These are phyloP conservation scores for Solanum virginianum DNA, from an alignment of 257 asterid genomes.

Conservation along the genomic window DNA sequence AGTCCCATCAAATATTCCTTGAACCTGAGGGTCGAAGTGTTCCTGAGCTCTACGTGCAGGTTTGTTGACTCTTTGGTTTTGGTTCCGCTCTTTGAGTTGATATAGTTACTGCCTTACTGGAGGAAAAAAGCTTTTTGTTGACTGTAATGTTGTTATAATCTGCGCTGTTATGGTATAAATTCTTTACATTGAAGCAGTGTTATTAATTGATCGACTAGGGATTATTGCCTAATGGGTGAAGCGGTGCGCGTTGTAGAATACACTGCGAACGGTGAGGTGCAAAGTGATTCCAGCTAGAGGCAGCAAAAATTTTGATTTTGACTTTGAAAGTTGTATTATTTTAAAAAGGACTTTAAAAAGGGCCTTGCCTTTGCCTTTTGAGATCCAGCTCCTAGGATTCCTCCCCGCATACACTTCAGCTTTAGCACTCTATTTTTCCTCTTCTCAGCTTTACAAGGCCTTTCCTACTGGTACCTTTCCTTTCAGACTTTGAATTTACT, in stretches of 20 bases:
- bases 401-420: neutral
- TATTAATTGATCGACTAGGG: neutral
- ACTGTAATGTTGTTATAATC: neutral
- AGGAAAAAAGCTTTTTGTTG: neutral
- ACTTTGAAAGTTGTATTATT: neutral
- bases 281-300: neutral
- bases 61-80: conserved; percentile 14
- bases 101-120: neutral
- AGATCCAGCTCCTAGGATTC: neutral
- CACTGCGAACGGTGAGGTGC: neutral
- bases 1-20: conserved; percentile 95
- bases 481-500: neutral
- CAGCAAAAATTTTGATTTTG: neutral
- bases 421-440: neutral
- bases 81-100: neutral
- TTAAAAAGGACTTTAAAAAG: neutral
- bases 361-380: neutral
- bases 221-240: neutral
- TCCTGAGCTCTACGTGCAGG: conserved; percentile 99
- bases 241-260: neutral
- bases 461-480: neutral
- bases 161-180: neutral
- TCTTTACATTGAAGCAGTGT: neutral
- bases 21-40: conserved; percentile 96
- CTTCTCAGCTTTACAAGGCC: neutral